Percentiles rank a stretch among this genome's conserved stretches.
phyloP scores from a whole-genome alignment of 495 filamentous ascomycete species.

The Trichoderma virens region DNA sequence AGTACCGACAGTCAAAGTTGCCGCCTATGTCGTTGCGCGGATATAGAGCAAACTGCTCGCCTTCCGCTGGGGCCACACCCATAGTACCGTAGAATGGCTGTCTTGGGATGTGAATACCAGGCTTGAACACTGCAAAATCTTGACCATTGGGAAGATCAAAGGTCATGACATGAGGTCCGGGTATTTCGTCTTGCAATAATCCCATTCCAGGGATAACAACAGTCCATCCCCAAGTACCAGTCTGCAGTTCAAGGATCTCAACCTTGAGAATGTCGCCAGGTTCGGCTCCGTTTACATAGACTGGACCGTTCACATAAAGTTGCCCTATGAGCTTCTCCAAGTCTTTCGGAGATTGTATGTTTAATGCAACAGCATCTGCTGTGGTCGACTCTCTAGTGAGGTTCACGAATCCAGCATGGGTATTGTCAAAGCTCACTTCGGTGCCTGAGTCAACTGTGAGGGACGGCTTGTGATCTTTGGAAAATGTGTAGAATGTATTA shows the following conservation, averaged over 20 bases:
- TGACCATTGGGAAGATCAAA: conserved; percentile 32
- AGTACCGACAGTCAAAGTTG: conserved; percentile 44
- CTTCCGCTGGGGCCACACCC: conserved; percentile 37
- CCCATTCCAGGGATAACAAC: conserved; percentile 43
- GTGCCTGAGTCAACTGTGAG: no score
- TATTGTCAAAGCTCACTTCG: no score
- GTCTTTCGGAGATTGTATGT: no score
- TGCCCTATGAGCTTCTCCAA: no score
- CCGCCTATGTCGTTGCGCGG: conserved; percentile 43
- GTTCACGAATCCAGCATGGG: no score
- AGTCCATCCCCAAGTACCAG: conserved; percentile 44
- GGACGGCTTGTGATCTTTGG: no score
- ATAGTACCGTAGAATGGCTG: conserved; percentile 44
- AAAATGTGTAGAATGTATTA: no score
- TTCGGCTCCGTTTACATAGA: conserved; percentile 35
- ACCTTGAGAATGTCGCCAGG: conserved; percentile 45
- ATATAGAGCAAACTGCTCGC: conserved; percentile 36
- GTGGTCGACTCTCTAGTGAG: no score
- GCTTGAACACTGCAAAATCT: conserved; percentile 34
- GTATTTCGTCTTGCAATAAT: conserved; percentile 39
- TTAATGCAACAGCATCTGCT: no score
- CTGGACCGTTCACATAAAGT: conserved; percentile 26
- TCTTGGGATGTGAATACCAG: conserved; percentile 36
- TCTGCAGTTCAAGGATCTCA: conserved; percentile 35
- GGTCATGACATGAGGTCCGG: conserved; percentile 34